Conservation (phyloP, 2,329 filamentous ascomycete genomes). For the Fusarium caatingaense region DNA sequence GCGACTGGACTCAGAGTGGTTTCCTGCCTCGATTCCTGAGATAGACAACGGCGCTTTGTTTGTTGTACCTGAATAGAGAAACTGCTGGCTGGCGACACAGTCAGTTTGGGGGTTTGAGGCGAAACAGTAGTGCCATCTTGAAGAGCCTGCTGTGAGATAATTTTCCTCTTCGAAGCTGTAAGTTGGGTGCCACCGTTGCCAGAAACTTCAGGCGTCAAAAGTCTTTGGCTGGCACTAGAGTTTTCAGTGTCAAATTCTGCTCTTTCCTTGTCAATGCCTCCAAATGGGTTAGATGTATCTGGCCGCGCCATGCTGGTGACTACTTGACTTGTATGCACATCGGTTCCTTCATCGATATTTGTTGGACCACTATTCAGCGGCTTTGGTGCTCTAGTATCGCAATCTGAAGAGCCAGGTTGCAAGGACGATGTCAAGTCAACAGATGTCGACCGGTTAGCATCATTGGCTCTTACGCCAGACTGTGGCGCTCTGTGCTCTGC, state of each 20-base stretch:
- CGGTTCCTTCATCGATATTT: background rate
- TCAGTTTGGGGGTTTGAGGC: slow-evolving; percentile 1
- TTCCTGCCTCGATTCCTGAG: slow-evolving; percentile 35
- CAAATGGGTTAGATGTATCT: background rate
- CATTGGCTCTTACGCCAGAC: slow-evolving; percentile 9
- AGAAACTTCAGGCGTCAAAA: background rate
- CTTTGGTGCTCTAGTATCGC: background rate
- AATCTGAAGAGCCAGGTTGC: slow-evolving; percentile 17
- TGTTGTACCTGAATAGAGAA: slow-evolving; percentile 25
- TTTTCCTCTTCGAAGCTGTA: slow-evolving; percentile 29
- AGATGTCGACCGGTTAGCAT: background rate
- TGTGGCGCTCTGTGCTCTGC: slow-evolving; percentile 48
- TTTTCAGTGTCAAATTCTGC: background rate
- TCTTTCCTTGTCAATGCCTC: background rate
- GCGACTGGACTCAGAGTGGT: slow-evolving; percentile 21
- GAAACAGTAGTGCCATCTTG: background rate
- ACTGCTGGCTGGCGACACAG: background rate
- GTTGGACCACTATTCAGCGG: background rate
- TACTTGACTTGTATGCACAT: background rate
- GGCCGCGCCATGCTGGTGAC: background rate
- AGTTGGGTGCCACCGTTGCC: background rate
- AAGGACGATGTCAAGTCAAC: background rate
- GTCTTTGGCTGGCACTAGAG: background rate
- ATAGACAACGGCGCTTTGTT: slow-evolving; percentile 46
- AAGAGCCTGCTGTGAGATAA: background rate